A percentile compares a stretch with the other conserved stretches of the same genome.
phyloP scores from a whole-genome alignment of 345 rosid species.

The Citrus sp. region DNA sequence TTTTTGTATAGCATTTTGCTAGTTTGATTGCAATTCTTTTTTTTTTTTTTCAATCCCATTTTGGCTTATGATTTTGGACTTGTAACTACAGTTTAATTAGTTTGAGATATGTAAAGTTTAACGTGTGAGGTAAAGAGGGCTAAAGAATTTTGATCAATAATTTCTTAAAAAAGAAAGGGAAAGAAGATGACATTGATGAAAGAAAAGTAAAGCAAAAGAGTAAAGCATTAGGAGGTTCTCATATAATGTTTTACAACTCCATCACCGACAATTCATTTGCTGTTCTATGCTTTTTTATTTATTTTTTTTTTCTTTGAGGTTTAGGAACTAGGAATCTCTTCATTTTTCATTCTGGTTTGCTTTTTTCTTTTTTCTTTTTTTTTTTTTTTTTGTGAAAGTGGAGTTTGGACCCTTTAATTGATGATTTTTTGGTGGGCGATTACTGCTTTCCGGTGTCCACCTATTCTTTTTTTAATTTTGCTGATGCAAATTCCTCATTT shows the following conservation, averaged over 20 bases:
- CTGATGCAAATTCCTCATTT: conserved; percentile 7
- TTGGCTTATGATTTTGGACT: background rate
- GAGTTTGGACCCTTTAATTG: conserved; percentile 24
- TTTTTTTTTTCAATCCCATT: background rate
- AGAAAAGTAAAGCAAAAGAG: conserved; percentile 24
- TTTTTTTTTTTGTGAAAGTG: conserved; percentile 15
- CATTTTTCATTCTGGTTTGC: conserved; percentile 16
- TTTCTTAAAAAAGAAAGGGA: background rate
- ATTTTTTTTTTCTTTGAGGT: background rate
- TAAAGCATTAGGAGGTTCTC: conserved; percentile 20
- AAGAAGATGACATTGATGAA: conserved; percentile 1
- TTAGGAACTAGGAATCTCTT: conserved; percentile 43
- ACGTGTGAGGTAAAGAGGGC: background rate
- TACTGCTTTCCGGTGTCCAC: conserved; percentile 9
- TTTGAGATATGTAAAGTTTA: conserved; percentile 3
- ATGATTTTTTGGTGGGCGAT: conserved; percentile 12
- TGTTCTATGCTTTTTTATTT: background rate
- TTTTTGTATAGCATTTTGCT: background rate
- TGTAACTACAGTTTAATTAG: background rate
- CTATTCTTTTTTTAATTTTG: conserved; percentile 4
- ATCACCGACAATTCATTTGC: conserved; percentile 25
- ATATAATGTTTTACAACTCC: conserved; percentile 14
- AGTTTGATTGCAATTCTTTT: background rate
- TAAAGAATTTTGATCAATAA: conserved; percentile 11
- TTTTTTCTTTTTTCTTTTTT: background rate